Evolutionary conservation across 2,329 filamentous ascomycete species (phyloP).

Genomic region (Ramichloridium luteum): DNA sequence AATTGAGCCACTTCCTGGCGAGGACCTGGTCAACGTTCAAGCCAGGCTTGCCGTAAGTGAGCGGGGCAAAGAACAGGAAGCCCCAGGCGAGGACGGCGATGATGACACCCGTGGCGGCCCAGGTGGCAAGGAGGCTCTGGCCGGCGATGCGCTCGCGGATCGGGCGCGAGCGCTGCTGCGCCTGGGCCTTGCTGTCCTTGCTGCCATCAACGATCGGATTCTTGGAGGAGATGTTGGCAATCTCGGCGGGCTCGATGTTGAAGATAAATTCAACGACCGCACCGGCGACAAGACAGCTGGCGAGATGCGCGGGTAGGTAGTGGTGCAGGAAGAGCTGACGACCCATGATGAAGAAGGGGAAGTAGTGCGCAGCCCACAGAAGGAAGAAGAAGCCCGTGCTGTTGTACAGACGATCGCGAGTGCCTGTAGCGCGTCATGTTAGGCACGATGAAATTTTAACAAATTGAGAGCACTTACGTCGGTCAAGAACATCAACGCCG

Average conservation of each 20-base stretch:
- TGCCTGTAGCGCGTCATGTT: conserved; percentile 43
- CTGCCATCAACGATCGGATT: conserved; percentile 27
- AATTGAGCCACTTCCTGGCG: conserved; percentile 86
- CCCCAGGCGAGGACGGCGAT: conserved; percentile 56
- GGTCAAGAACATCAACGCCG: conserved; percentile 84
- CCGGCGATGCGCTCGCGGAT: conserved; percentile 69
- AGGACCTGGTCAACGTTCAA: conserved; percentile 66
- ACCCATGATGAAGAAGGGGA: conserved; percentile 96
- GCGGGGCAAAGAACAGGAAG: conserved; percentile 86
- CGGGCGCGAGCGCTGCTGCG: conserved; percentile 51
- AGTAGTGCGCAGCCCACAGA: conserved; percentile 92
- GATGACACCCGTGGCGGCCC: conserved; percentile 65
- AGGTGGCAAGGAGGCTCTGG: conserved; percentile 64
- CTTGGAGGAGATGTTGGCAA: conserved; percentile 37
- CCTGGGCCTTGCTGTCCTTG: conserved; percentile 25
- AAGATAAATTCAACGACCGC: conserved; percentile 93
- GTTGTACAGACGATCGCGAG: conserved; percentile 90
- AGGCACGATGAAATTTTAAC: conserved; percentile 1
- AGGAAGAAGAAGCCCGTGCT: conserved; percentile 99
- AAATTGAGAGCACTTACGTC: conserved; percentile 52
- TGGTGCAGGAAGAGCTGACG: conserved; percentile 97
- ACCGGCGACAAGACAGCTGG: conserved; percentile 79
- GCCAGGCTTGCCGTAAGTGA: conserved; percentile 91
- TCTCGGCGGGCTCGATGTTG: conserved; percentile 63
- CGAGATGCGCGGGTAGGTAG: conserved; percentile 88